Conservation (phyloP, 352 stramenopile species). For the Phytophthora palmivora region DNA sequence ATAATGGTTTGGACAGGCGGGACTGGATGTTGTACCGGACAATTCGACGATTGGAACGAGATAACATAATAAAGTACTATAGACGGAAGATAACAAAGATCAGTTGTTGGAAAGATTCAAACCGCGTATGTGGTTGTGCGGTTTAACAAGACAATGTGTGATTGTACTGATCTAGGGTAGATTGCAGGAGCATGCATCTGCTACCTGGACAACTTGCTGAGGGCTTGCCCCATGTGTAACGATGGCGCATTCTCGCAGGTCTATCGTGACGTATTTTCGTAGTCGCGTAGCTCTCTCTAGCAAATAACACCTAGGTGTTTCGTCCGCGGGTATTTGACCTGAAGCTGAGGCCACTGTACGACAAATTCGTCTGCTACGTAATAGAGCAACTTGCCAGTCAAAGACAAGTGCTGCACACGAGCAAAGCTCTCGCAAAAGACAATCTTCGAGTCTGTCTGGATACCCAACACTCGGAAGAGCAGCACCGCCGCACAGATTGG, state of each 20-base stretch:
- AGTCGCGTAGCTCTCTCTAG: conserved; percentile 44
- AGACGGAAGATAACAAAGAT: no score
- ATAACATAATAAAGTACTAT: no score
- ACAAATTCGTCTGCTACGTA: conserved; percentile 94
- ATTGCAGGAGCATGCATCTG: background rate
- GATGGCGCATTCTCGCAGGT: conserved; percentile 7
- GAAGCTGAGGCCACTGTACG: conserved; percentile 94
- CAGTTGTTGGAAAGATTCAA: background rate
- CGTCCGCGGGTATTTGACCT: conserved; percentile 78
- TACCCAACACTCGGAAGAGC: conserved; percentile 82
- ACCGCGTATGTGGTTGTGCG: no score
- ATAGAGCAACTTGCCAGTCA: conserved; percentile 95
- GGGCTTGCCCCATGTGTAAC: conserved; percentile 11
- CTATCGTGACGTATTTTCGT: conserved; percentile 7
- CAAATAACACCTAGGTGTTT: conserved; percentile 91
- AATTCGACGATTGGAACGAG: no score
- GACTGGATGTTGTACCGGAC: conserved; percentile 2
- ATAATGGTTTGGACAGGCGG: conserved; percentile 17
- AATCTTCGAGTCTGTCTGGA: conserved; percentile 76
- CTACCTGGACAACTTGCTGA: conserved; percentile 1
- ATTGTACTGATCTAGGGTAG: background rate
- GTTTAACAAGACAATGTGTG: no score
- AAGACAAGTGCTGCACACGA: conserved; percentile 91
- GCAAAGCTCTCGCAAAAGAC: conserved; percentile 96
- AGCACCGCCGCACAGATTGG: conserved; percentile 90